phyloP scores from a whole-genome alignment of 148 eudicot genomes.

The Chenopodium berlandieri region DNA sequence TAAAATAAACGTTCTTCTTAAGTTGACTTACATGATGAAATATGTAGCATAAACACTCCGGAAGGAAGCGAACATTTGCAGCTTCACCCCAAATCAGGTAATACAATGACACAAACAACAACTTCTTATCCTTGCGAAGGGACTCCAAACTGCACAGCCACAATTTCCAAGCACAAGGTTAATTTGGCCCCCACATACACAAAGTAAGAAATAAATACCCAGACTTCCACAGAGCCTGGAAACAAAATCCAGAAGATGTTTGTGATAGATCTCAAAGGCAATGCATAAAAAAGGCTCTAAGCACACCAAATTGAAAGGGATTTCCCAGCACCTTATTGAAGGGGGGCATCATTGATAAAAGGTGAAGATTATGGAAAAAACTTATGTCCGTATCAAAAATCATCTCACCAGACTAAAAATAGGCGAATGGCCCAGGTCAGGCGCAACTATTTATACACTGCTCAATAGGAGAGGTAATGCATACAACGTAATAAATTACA shows the following conservation, averaged over 20 bases:
- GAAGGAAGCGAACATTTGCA: conserved; percentile 88
- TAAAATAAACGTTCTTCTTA: neutral
- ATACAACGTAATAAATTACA: neutral
- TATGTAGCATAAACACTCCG: conserved; percentile 99
- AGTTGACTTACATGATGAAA: conserved; percentile 81
- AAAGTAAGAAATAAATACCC: neutral
- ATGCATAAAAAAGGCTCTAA: no score
- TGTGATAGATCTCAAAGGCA: neutral
- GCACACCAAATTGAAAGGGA: no score
- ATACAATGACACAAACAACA: conserved; percentile 69
- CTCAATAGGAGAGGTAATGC: neutral
- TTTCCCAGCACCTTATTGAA: no score
- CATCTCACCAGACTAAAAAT: no score
- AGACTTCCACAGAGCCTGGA: neutral
- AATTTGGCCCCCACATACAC: neutral
- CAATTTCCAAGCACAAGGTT: conserved; percentile 10
- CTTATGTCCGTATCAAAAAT: no score
- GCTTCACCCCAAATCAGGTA: conserved; percentile 99
- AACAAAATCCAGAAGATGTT: neutral
- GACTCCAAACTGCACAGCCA: conserved; percentile 68
- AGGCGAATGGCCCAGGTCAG: no score
- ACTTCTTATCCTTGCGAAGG: conserved; percentile 82
- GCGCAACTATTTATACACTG: no score
- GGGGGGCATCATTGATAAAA: no score
- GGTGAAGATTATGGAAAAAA: no score